phyloP scores from a whole-genome alignment of 2,329 filamentous ascomycete species.

The Cyclaneusma minus region DNA sequence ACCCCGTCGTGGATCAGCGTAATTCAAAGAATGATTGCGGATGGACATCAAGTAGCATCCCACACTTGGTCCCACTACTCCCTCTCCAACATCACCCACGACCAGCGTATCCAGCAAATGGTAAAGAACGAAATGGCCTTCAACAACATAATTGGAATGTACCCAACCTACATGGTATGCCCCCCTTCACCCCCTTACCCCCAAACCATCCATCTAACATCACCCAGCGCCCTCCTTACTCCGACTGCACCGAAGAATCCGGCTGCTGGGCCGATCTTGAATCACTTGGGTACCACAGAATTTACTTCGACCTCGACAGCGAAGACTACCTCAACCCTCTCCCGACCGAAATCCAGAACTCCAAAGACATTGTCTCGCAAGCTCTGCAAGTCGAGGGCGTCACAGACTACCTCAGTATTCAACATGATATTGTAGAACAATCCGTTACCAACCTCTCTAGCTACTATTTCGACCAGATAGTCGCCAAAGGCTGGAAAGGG shows the following conservation, averaged over 20 bases:
- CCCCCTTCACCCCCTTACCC: constrained; percentile 31
- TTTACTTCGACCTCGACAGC: constrained; percentile 33
- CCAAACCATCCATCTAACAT: constrained; percentile 8
- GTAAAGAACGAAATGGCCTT: constrained; percentile 36
- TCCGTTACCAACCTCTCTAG: constrained; percentile 15
- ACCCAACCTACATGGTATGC: constrained; percentile 39
- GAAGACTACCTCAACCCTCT: constrained; percentile 29
- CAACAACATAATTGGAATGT: constrained; percentile 33
- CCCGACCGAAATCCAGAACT: constrained; percentile 24
- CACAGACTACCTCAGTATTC: constrained; percentile 24
- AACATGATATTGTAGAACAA: constrained; percentile 21
- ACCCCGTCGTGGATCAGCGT: constrained; percentile 24
- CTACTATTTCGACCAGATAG: constrained; percentile 17
- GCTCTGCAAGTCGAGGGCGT: constrained; percentile 16
- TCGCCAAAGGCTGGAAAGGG: constrained; percentile 19
- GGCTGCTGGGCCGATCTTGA: constrained; percentile 23
- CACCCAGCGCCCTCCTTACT: constrained; percentile 25
- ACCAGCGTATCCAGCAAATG: constrained; percentile 29
- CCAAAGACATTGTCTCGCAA: constrained; percentile 26
- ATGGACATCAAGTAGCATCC: constrained; percentile 43
- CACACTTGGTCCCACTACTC: constrained; percentile 41
- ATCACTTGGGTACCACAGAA: constrained; percentile 27
- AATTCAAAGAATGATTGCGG: constrained; percentile 25
- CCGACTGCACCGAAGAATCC: constrained; percentile 22
- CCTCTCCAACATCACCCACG: constrained; percentile 23